phyloP scores from a whole-genome alignment of 495 filamentous ascomycete species.

The Tuber borchii region DNA sequence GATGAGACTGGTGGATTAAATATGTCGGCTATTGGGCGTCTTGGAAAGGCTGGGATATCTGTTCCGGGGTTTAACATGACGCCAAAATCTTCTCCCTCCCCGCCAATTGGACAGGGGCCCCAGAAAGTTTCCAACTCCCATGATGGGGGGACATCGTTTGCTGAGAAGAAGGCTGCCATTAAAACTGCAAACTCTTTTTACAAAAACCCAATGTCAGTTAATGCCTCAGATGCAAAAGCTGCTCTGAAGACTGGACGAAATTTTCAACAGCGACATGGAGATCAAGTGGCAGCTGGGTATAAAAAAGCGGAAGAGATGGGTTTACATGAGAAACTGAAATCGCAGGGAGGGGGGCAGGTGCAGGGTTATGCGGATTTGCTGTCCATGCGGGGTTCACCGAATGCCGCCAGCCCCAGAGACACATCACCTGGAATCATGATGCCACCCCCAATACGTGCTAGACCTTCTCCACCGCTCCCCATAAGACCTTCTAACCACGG shows the following conservation, averaged over 20 bases:
- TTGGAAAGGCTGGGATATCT: constrained; percentile 70
- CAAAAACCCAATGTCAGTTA: constrained; percentile 55
- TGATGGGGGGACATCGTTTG: constrained; percentile 53
- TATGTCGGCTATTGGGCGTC: constrained; percentile 43
- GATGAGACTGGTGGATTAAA: constrained; percentile 33
- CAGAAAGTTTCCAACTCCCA: constrained; percentile 40
- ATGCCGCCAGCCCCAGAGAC: too few relatives aligned
- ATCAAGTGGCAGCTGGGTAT: constrained; percentile 59
- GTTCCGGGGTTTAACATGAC: constrained; percentile 73
- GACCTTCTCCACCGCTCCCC: constrained; percentile 17
- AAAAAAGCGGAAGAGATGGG: constrained; percentile 34
- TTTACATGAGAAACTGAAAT: constrained; percentile 44
- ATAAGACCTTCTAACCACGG: not conserved
- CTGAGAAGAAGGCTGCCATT: constrained; percentile 57
- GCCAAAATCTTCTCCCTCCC: constrained; percentile 49
- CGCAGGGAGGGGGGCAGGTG: constrained; percentile 50
- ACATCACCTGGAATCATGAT: too few relatives aligned
- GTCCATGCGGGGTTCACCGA: constrained; percentile 13
- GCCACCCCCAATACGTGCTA: constrained; percentile 20
- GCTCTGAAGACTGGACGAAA: constrained; percentile 60
- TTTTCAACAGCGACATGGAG: constrained; percentile 66
- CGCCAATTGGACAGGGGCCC: constrained; percentile 29
- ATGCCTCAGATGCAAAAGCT: constrained; percentile 50
- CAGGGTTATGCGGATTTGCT: constrained; percentile 25
- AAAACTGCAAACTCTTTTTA: constrained; percentile 53